Evolutionary conservation across 2,329 filamentous ascomycete genomes (phyloP).

Genomic region (Xylaria sp.): DNA sequence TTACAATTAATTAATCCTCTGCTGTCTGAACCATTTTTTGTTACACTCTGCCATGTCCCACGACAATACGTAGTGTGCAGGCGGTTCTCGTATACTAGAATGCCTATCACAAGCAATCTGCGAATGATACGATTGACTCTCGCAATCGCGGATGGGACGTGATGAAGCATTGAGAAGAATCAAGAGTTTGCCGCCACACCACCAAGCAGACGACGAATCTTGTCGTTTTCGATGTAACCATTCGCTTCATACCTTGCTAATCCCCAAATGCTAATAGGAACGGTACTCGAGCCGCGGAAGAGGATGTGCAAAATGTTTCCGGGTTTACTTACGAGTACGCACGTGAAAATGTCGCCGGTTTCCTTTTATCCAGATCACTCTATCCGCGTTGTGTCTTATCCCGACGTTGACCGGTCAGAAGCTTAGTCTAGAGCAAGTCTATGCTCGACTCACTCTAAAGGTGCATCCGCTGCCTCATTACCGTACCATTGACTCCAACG

Average conservation of each 20-base stretch:
- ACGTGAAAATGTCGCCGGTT: conserved; percentile 16
- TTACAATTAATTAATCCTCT: not conserved
- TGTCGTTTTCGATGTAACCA: not conserved
- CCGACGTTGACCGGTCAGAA: conserved; percentile 7
- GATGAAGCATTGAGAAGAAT: not conserved
- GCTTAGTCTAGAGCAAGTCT: conserved; percentile 5
- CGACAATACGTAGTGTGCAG: not conserved
- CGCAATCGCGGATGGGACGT: not conserved
- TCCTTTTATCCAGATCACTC: conserved; percentile 33
- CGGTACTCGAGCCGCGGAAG: not conserved
- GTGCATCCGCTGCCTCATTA: conserved; percentile 26
- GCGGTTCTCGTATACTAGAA: not conserved
- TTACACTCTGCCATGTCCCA: not conserved
- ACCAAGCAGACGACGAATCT: not conserved
- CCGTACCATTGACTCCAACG: conserved; percentile 12
- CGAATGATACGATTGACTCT: not conserved
- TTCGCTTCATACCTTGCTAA: conserved; percentile 12
- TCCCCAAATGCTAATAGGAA: not conserved
- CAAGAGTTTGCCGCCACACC: not conserved
- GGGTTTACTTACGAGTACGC: conserved; percentile 17
- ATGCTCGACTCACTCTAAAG: conserved; percentile 22
- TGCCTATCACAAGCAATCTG: not conserved
- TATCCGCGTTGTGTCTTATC: conserved; percentile 8
- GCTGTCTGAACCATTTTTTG: not conserved
- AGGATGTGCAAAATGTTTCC: not conserved